Evolutionary conservation across 2,329 filamentous ascomycete species (phyloP).

Genomic region (Colletotrichum sp.): DNA sequence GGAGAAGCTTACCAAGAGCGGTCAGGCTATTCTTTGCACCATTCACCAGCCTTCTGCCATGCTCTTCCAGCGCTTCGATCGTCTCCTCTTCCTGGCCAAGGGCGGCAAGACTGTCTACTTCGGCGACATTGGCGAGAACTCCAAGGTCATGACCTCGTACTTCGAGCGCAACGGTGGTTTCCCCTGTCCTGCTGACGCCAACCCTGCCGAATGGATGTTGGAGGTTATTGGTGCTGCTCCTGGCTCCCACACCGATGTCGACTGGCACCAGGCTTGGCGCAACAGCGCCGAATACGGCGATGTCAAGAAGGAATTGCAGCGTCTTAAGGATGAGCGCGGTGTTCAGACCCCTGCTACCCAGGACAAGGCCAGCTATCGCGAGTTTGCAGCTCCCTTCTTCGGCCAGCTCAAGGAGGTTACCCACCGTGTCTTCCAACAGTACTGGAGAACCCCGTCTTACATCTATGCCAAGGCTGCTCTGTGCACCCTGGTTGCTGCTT

Average conservation of each 20-base stretch:
- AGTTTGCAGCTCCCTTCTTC: conserved; percentile 80
- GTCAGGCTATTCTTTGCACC: conserved; percentile 94
- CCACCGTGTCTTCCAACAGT: conserved; percentile 83
- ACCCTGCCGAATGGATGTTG: conserved; percentile 85
- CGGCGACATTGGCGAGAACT: conserved; percentile 77
- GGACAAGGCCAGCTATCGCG: conserved; percentile 60
- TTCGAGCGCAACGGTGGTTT: conserved; percentile 76
- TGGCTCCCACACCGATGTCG: conserved; percentile 64
- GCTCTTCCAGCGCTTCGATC: conserved; percentile 90
- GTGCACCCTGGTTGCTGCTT: conserved; percentile 69
- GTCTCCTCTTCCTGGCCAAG: conserved; percentile 77
- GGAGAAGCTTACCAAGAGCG: conserved; percentile 86
- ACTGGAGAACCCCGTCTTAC: conserved; percentile 89
- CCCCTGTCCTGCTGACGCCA: conserved; percentile 69
- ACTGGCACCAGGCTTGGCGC: conserved; percentile 70
- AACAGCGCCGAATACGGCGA: conserved; percentile 59
- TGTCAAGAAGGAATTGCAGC: conserved; percentile 62
- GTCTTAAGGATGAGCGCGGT: conserved; percentile 56
- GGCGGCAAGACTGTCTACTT: conserved; percentile 84
- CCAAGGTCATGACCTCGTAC: conserved; percentile 71
- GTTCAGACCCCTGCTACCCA: conserved; percentile 31
- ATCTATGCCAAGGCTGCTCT: conserved; percentile 83
- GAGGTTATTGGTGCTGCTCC: conserved; percentile 67
- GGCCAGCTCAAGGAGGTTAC: conserved; percentile 72
- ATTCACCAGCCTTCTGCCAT: conserved; percentile 98